These are phyloP conservation scores for Podospora bellae-mahoneyi DNA, from an alignment of 495 filamentous ascomycete genomes.

Conservation along the genomic window DNA sequence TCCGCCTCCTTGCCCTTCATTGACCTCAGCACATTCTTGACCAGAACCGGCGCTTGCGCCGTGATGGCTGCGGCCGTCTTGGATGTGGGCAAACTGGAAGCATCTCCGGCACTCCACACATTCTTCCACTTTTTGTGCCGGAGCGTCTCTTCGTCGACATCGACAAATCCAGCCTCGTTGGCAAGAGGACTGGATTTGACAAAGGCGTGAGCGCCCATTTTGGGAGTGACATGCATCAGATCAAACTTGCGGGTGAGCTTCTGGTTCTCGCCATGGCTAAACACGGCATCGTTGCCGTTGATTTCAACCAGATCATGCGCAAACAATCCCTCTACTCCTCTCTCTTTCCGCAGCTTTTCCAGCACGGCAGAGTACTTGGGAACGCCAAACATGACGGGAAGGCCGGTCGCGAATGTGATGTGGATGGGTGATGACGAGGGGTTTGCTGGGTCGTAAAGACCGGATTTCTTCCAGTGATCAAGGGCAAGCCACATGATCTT, in stretches of 20 bases:
- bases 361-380: constrained; percentile 63
- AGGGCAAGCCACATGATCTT: constrained; percentile 71
- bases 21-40: constrained; percentile 51
- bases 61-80: constrained; percentile 69
- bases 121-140: constrained; percentile 62
- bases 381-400: constrained; percentile 64
- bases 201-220: constrained; percentile 60
- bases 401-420: constrained; percentile 62
- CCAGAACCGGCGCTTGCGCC: constrained; percentile 58
- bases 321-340: constrained; percentile 64
- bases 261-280: constrained; percentile 40
- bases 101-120: constrained; percentile 68
- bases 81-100: constrained; percentile 61
- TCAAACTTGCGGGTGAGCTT: constrained; percentile 55
- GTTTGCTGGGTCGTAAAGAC: constrained; percentile 51
- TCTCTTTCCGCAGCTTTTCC: constrained; percentile 58
- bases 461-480: constrained; percentile 60
- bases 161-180: constrained; percentile 60
- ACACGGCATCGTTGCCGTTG: constrained; percentile 55
- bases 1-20: constrained; percentile 55
- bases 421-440: constrained; percentile 49
- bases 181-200: constrained; percentile 57
- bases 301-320: constrained; percentile 62
- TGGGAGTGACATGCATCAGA: constrained; percentile 58
- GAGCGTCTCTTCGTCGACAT: constrained; percentile 58